Base-by-base conservation (phyloP, 2,329 filamentous ascomycete species). In the Ophiostoma novo-ulmi region DNA sequence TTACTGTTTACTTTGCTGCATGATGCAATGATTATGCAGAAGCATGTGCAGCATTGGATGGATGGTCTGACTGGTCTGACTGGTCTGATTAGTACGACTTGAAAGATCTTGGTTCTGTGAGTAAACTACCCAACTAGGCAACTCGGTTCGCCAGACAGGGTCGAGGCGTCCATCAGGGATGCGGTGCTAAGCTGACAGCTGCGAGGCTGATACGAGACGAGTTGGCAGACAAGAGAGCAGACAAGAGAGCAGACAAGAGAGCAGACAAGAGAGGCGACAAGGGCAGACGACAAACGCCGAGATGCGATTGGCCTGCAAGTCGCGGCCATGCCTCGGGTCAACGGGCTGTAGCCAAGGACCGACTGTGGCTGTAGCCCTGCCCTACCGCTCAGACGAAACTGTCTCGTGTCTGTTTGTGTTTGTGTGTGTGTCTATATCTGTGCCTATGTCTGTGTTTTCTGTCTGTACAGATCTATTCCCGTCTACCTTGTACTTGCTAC, bases 381-480 rank as follows among this genome's bases (percentile, higher is more conserved):
- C 58, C 58, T 63, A 63, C 58, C 11, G n/a, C 58, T 6, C 26
- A 63, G 26, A 63, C 26, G 58, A 63, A 63, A 63, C 58, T 36
- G 58, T 63, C 58, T 63, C 14, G 26, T 35, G 13, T 35, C 26
- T 63, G 58, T 35, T 13, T 31, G 1, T 63, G 14, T 58, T 26
- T 58, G 39, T 26, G n/a, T 26, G 22, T 13, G 11, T 26, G 6
- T 48, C 6, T n/a, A n/a, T 48, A 5, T n/a, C 6, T 48, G 2
- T 17, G 10, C 14, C 11, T 14, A 10, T 13, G 39, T 17, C 7
- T n/a, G 20, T 48, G 14, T 13, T 58, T n/a, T 17, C 5, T 11
- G 13, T 20, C 44, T 48, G 14, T n/a, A 7, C 17, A 20, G 44
- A 20, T 17, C 44, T 48, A 48, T 48, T 48, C 17, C 44, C 7